Evolutionary conservation across 352 stramenopile species (phyloP).

Genomic region (Phytophthora citricola): DNA sequence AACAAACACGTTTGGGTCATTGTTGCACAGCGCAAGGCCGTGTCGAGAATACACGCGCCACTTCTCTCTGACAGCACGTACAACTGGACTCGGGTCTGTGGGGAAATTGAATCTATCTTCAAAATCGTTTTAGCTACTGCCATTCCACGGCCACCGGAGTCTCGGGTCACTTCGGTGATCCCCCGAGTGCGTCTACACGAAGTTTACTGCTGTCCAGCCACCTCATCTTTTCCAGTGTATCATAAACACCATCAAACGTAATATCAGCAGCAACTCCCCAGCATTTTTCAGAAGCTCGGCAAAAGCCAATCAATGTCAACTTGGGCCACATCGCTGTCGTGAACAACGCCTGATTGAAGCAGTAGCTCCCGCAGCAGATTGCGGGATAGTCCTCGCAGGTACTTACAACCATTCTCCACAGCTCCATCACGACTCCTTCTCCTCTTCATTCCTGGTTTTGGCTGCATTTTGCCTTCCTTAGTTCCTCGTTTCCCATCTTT

Average conservation of each 20-base stretch:
- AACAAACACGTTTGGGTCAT: conserved; percentile 65
- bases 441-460: conserved; percentile 38
- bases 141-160: not conserved
- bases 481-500: conserved; percentile 5
- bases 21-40: conserved; percentile 49
- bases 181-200: conserved; percentile 29
- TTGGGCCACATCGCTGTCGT: conserved; percentile 28
- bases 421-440: conserved; percentile 27
- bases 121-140: not conserved
- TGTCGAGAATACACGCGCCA: conserved; percentile 46
- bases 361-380: conserved; percentile 48
- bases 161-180: conserved; percentile 2
- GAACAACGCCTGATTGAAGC: conserved; percentile 44
- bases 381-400: conserved; percentile 51
- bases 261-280: conserved; percentile 37
- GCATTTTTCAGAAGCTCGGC: conserved; percentile 33
- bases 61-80: conserved; percentile 30
- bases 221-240: conserved; percentile 31
- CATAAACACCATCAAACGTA: conserved; percentile 48
- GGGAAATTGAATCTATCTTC: conserved; percentile 6
- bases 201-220: conserved; percentile 44
- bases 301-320: conserved; percentile 55
- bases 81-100: conserved; percentile 4
- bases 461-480: conserved; percentile 4
- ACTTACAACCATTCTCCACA: conserved; percentile 30